Evolutionary conservation across 1,284 basidiomycete species (phyloP), one percentile per base, ranked within the genome.

Genomic region (Rhizopogon parksii): DNA sequence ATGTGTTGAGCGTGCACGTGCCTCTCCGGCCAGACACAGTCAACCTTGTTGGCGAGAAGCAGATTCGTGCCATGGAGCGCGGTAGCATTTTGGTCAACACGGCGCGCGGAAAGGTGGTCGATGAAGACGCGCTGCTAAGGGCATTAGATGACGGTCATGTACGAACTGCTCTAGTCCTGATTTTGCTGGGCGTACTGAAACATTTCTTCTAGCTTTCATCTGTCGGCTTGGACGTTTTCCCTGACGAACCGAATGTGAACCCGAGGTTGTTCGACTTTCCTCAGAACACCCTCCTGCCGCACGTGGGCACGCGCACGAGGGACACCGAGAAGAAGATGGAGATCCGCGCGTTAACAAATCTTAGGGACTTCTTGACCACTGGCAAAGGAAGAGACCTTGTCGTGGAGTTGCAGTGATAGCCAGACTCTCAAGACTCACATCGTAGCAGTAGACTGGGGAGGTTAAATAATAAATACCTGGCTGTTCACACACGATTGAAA

Each of bases 141-240:
- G 89, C 90, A 9, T 68, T 94, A 49, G 82, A 89, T 63, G 81
- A 83, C 57, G 91, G 89, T 12, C 85, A 88, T 66, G 85, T 87
- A 67, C 59, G 82, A 71, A 12, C 37, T 50, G 11, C 5, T 17
- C n/a, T 27, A 17, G 15, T n/a, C 4, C 7, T 15, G 24, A 14
- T 19, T 15, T 43, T 38, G 37, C 36, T 11, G 35, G 5, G 49
- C 49, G 27, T 52, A 40, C n/a, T 34, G 12, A 36, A 32, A 9
- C 9, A 6, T 14, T 40, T 30, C 38, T 43, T 59, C 36, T 54
- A 91, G 85, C 78, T 91, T 53, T 81, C 77, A 49, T 84, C 82
- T 5, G 87, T 88, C 19, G 92, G 91, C 32, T 73, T 95, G 21
- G 91, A 95, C 58, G 91, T 94, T 25, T 95, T 80, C 72, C 88